Percentiles rank a stretch among this genome's conserved stretches.
phyloP scores from a whole-genome alignment of 495 filamentous ascomycete species.

The Rostrohypoxylon terebratum region DNA sequence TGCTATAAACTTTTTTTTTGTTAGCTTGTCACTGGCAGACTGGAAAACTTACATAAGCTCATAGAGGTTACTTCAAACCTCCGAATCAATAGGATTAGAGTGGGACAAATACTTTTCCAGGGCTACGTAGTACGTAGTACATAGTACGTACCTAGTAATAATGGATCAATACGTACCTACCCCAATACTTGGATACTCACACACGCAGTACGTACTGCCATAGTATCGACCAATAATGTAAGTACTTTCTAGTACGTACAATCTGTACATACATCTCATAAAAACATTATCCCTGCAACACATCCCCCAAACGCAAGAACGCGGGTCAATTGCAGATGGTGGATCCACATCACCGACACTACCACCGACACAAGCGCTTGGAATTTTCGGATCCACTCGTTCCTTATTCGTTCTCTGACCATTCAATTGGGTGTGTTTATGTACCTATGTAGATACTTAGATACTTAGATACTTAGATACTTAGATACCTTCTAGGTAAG shows the following conservation, averaged over 20 bases:
- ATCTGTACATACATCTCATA: slow-evolving; percentile 2
- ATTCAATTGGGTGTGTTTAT: not conserved
- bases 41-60: slow-evolving; percentile 2
- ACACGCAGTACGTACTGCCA: not conserved
- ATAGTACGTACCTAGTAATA: no score
- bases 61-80: not conserved
- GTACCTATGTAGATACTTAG: no score
- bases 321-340: slow-evolving; percentile 28
- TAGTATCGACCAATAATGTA: not conserved
- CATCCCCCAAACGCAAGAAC: slow-evolving; percentile 42
- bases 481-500: not conserved
- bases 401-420: slow-evolving; percentile 26
- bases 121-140: no score
- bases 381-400: slow-evolving; percentile 14
- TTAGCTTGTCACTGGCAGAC: not conserved
- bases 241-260: no score
- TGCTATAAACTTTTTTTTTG: not conserved
- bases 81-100: not conserved
- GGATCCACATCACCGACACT: slow-evolving; percentile 35
- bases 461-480: not conserved
- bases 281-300: slow-evolving; percentile 44
- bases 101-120: no score
- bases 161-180: not conserved
- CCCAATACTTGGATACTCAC: not conserved
- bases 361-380: slow-evolving; percentile 41